phyloP scores from a whole-genome alignment of 345 rosid species.

The Arabidopsis thaliana region TAIR10.1 NC_003074.8:1781501-1782000 shows the following conservation, averaged over 20 bases:
- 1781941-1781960: slow-evolving; percentile 25
- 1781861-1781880: slow-evolving; percentile 53
- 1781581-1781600: slow-evolving; percentile 49
- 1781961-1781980: slow-evolving; percentile 16
- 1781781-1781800: slow-evolving; percentile 1
- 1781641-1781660: slow-evolving; percentile 46
- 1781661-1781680: slow-evolving; percentile 51
- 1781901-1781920: slow-evolving; percentile 41
- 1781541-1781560: slow-evolving; percentile 45
- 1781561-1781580: slow-evolving; percentile 43
- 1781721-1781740: background rate
- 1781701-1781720: background rate
- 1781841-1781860: slow-evolving; percentile 44
- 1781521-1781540: slow-evolving; percentile 48
- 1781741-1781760: background rate
- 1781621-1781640: slow-evolving; percentile 39
- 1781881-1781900: slow-evolving; percentile 46
- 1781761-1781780: background rate
- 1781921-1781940: slow-evolving; percentile 39
- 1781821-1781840: slow-evolving; percentile 29
- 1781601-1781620: slow-evolving; percentile 40
- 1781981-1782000: slow-evolving; percentile 2
- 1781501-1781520: slow-evolving; percentile 47
- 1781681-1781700: slow-evolving; percentile 49
- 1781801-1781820: background rate